phyloP scores from a whole-genome alignment of 225 moss, liverwort and hornwort genomes.

The Neckera pumila region DNA sequence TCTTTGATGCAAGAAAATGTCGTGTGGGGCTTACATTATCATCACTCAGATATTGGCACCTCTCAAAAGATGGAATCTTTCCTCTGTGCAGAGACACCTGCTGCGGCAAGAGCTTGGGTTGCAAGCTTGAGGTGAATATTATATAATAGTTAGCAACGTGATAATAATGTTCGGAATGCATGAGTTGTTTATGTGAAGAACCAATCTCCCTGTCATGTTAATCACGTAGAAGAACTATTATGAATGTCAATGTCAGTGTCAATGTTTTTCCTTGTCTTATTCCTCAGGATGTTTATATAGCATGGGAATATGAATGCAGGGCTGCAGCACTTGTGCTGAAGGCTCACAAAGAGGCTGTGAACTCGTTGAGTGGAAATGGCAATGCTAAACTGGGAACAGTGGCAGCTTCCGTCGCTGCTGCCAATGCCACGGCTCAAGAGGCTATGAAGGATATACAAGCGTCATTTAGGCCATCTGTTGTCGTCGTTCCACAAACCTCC shows the following conservation, averaged over 20 bases:
- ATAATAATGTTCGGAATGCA: background rate
- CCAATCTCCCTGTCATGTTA: background rate
- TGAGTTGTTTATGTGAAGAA: background rate
- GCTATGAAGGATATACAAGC: constrained; percentile 83
- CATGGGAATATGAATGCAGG: constrained; percentile 25
- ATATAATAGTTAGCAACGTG: background rate
- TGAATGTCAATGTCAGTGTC: background rate
- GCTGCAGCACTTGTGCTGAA: constrained; percentile 88
- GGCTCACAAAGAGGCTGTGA: constrained; percentile 95
- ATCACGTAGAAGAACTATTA: background rate
- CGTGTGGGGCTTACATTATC: constrained; percentile 15
- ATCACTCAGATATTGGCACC: constrained; percentile 70
- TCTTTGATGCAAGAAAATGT: background rate
- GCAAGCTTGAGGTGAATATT: constrained; percentile 68
- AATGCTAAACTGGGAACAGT: constrained; percentile 93
- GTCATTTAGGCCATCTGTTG: constrained; percentile 50
- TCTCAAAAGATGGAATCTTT: constrained; percentile 87
- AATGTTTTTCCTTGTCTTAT: background rate
- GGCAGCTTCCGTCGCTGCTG: constrained; percentile 92
- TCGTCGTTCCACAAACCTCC: constrained; percentile 23
- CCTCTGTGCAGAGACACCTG: constrained; percentile 92
- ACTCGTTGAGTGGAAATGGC: constrained; percentile 93
- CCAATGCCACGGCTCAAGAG: constrained; percentile 93
- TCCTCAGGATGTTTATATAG: background rate
- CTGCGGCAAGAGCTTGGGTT: constrained; percentile 92